Evolutionary conservation across 208 protist genomes (phyloP), one percentile per base, ranked within the genome.

Genomic region (Leishmania martiniquensis): DNA sequence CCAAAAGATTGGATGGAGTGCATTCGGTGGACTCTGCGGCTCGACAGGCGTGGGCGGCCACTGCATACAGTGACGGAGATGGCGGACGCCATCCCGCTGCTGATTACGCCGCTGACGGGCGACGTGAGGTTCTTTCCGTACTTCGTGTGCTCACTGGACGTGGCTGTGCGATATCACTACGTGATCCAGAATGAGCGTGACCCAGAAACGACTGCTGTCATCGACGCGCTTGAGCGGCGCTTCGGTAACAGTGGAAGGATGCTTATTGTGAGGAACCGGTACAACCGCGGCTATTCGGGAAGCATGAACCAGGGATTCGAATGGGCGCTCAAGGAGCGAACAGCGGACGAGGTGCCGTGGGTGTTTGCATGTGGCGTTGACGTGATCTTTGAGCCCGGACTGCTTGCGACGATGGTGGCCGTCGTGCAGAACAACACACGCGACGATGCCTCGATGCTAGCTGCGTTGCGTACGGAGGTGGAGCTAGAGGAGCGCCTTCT

Each of bases 101-200:
- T 89, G 62, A 79, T 89, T 44, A 81, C 80, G 34, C 86, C 86
- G 39, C 74, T 89, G 47, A 87, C 77, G 59, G 75, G 78, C 55
- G 86, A 89, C 44, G 82, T 74, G 65, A 20, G 54, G 47, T 81
- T 85, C 63, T 84, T 89, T 44, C 78, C 70, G 32, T 77, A 78
- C 59, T 69, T 89, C 22, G 63, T 85, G 52, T 87, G 83, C 83
- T 81, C 78, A 34, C 63, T 89, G 42, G 82, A 74, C 37, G 86
- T 87, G n/a, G 74, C 86, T 6, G 78, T 89, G 37, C 79, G 86
- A 34, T 84, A 80, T 62, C 80, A 85, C 71, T 54, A 81, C 29
- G 52, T 89, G n/a, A 67, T 89, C 25, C 83, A 81, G 60, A 89
- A 89, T 75, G 77, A 80, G 44, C 63, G 69, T 37, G 77, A 87